A percentile compares a stretch with the other conserved stretches of the same genome.
Evolutionary conservation across 2,329 filamentous ascomycete species (phyloP).

Genomic region (Nemania serpens): DNA sequence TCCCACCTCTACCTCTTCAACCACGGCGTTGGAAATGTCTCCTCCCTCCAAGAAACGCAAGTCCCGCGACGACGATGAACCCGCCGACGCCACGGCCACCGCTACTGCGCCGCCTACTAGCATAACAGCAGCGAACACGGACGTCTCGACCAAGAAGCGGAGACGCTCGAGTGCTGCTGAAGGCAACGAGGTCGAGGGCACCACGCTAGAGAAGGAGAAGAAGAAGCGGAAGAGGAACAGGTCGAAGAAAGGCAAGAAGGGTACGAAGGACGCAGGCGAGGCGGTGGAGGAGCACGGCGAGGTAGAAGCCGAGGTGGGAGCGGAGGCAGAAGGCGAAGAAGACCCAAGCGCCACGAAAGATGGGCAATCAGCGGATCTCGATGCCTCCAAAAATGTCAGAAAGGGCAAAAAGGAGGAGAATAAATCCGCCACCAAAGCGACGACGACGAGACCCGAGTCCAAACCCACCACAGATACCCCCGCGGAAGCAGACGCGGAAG

Average conservation of each 20-base stretch:
- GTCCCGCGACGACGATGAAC: slow-evolving; percentile 32
- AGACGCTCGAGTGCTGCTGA: slow-evolving; percentile 33
- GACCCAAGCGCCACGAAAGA: slow-evolving; percentile 21
- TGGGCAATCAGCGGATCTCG: neutral
- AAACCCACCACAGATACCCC: slow-evolving; percentile 18
- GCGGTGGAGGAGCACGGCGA: neutral
- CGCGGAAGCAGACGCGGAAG: slow-evolving; percentile 27
- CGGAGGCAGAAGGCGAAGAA: slow-evolving; percentile 37
- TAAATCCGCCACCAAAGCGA: slow-evolving; percentile 2
- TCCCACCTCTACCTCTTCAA: too few species aligned
- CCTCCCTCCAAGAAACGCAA: slow-evolving; percentile 37
- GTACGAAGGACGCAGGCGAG: neutral
- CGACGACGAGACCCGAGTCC: neutral
- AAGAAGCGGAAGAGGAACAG: slow-evolving; percentile 30
- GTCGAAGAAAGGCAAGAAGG: too few species aligned
- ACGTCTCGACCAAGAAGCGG: slow-evolving; percentile 35
- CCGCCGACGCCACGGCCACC: slow-evolving; percentile 6
- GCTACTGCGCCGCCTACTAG: neutral
- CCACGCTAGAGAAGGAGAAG: slow-evolving; percentile 12
- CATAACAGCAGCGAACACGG: slow-evolving; percentile 14
- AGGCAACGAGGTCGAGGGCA: neutral
- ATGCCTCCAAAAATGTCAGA: slow-evolving; percentile 31
- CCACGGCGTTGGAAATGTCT: too few species aligned
- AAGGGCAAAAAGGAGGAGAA: slow-evolving; percentile 37
- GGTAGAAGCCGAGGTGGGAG: neutral